Percentiles rank a stretch among this genome's conserved stretches.
Conservation (phyloP, 306 rosid genomes). For the Ormosia emarginata region DNA sequence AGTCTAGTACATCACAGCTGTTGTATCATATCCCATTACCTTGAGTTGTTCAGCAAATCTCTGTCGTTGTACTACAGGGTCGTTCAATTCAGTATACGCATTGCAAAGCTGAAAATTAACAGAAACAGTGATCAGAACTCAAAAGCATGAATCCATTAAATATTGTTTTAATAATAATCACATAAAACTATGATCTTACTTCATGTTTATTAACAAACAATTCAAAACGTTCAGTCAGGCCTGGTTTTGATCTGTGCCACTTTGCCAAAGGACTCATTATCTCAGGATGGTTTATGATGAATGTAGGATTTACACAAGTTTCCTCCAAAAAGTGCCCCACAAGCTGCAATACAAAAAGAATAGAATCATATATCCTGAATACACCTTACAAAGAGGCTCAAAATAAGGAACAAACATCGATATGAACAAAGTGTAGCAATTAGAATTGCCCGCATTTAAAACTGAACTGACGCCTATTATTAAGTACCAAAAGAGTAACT, state of each 20-base stretch:
- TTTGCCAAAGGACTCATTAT: conserved; percentile 95
- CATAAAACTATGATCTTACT: conserved; percentile 34
- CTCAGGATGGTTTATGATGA: conserved; percentile 86
- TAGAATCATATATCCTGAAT: not conserved
- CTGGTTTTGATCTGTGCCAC: conserved; percentile 83
- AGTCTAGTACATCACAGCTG: not conserved
- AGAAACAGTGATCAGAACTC: conserved; percentile 6
- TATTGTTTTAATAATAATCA: not conserved
- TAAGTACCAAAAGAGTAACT: not conserved
- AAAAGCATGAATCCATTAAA: not conserved
- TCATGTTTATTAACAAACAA: conserved; percentile 84
- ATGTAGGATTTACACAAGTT: conserved; percentile 79
- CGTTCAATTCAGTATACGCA: conserved; percentile 94
- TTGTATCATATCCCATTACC: conserved; percentile 40
- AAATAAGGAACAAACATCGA: not conserved
- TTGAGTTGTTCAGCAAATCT: conserved; percentile 91
- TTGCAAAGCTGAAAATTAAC: conserved; percentile 62
- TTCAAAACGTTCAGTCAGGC: conserved; percentile 91
- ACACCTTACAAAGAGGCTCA: not conserved
- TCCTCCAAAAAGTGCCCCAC: conserved; percentile 94
- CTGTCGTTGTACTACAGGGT: conserved; percentile 87
- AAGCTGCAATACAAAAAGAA: conserved; percentile 57
- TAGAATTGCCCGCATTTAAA: not conserved
- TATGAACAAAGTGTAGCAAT: not conserved
- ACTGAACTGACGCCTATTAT: not conserved